A percentile compares a stretch with the other conserved stretches of the same genome.
Conservation (phyloP, 2,329 filamentous ascomycete genomes). For the Botrytis sinoallii region DNA sequence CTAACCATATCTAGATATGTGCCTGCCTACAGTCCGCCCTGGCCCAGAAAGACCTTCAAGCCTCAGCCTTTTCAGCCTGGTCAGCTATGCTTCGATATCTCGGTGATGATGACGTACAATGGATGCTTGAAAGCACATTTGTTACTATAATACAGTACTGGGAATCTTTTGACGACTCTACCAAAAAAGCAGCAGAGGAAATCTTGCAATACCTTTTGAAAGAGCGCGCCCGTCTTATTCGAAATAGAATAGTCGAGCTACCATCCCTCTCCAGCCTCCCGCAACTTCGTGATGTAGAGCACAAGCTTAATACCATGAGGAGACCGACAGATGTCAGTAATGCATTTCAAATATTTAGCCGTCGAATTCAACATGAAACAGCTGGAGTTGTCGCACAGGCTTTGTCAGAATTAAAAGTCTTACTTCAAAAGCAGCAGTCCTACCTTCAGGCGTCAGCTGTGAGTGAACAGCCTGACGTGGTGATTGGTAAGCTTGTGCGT, state of each 20-base stretch:
- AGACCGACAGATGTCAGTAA: constrained; percentile 62
- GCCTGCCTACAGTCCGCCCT: constrained; percentile 89
- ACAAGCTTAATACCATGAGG: constrained; percentile 62
- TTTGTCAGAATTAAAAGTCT: constrained; percentile 71
- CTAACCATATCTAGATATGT: constrained; percentile 59
- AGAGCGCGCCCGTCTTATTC: constrained; percentile 47
- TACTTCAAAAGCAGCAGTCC: constrained; percentile 69
- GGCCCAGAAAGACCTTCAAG: constrained; percentile 68
- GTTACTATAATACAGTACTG: constrained; percentile 84
- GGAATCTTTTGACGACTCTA: constrained; percentile 59
- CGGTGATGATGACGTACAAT: constrained; percentile 73
- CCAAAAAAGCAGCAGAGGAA: constrained; percentile 56
- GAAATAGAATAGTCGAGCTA: constrained; percentile 67
- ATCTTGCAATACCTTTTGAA: constrained; percentile 53
- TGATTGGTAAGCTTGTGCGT: constrained; percentile 68
- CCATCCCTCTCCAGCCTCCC: constrained; percentile 74
- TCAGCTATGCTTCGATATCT: constrained; percentile 71
- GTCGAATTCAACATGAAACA: constrained; percentile 78
- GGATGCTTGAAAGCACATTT: constrained; percentile 83
- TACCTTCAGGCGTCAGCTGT: constrained; percentile 76
- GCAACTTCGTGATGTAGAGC: constrained; percentile 65
- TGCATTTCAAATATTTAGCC: constrained; percentile 66
- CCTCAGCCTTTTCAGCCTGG: constrained; percentile 82
- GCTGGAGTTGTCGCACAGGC: constrained; percentile 80
- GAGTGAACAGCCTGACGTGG: constrained; percentile 77